Evolutionary conservation across 2,329 filamentous ascomycete species (phyloP), one percentile per base, ranked within the genome.

Genomic region (Aspergillus thermomutatus): DNA sequence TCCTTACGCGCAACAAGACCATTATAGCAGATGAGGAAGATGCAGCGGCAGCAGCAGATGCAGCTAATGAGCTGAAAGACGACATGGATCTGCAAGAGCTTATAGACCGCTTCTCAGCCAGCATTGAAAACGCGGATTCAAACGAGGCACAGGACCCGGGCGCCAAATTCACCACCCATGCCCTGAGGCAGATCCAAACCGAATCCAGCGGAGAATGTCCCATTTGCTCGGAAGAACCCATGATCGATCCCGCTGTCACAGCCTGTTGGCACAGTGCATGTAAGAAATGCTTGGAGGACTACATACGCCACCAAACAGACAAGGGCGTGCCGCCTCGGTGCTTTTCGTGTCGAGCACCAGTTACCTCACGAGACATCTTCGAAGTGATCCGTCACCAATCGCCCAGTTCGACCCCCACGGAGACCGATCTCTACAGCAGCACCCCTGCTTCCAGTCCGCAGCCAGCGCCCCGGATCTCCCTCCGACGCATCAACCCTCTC

Each of bases 251-350:
- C 69, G 89, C 90, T 0, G 94, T 99, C 1, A 97, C 94, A 0
- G 91, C 91, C 0, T 99, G 94, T 75, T 99, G 94, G 92, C 94
- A 99, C 73, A 96, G 91, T 34, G 92, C 94, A 0, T 99, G 94
- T 78, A 96, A 94, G 75, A 88, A 90, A 60, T 99, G 94, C 66
- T 78, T 97, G n/a, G 78, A 95, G 1, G 87, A 91, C 64, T 96
- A 91, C 65, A 95, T 99, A 68, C 86, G 89, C 60, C 92, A 96
- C 67, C 89, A 96, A 71, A 88, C 82, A 4, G 87, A 91, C 63
- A 91, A 88, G 57, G 86, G 87, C 46, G 83, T 90, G 50, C 73
- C 88, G 0, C 89, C 94, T 1, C 85, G 88, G 9, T 99, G 94
- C 74, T 96, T 96, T 77, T 93, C 89, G 63, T 99, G 94, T 70